Evolutionary conservation across 2,329 filamentous ascomycete species (phyloP).

Genomic region (Diaporthe citri): DNA sequence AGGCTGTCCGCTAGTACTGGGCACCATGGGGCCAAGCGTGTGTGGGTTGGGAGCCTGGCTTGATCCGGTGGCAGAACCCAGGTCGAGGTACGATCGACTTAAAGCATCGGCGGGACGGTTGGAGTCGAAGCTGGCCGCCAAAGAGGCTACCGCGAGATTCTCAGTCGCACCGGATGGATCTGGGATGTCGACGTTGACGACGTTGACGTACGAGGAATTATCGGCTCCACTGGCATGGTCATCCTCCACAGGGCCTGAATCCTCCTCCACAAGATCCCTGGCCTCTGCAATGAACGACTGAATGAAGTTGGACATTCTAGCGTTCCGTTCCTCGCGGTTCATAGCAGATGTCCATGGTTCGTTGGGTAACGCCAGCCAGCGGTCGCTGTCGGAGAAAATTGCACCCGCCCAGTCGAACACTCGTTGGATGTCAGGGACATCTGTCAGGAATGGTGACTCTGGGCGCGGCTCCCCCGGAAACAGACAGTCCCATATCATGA

Average conservation of each 20-base stretch:
- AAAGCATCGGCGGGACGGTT: neutral
- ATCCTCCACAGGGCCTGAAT: neutral
- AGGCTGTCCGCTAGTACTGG: neutral
- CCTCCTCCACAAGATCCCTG: neutral
- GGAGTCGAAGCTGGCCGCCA: neutral
- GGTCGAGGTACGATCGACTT: neutral
- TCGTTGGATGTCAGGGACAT: neutral
- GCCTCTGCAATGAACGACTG: neutral
- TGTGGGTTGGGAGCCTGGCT: neutral
- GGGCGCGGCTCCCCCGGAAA: conserved; percentile 2
- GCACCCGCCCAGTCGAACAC: neutral
- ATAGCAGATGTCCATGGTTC: neutral
- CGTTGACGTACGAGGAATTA: neutral
- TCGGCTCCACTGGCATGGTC: neutral
- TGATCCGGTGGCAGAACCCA: neutral
- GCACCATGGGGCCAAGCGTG: neutral
- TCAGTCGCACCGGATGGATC: neutral
- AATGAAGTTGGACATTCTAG: neutral
- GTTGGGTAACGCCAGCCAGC: neutral
- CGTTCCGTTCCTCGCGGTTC: neutral
- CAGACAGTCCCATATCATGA: neutral
- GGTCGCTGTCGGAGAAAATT: neutral
- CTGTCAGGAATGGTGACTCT: neutral
- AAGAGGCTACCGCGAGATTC: no score
- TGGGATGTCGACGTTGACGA: neutral